A percentile compares a stretch with the other conserved stretches of the same genome.
Evolutionary conservation across 129 eudicot species (phyloP).

Genomic region (Pseudognaphalium luteoalbum): DNA sequence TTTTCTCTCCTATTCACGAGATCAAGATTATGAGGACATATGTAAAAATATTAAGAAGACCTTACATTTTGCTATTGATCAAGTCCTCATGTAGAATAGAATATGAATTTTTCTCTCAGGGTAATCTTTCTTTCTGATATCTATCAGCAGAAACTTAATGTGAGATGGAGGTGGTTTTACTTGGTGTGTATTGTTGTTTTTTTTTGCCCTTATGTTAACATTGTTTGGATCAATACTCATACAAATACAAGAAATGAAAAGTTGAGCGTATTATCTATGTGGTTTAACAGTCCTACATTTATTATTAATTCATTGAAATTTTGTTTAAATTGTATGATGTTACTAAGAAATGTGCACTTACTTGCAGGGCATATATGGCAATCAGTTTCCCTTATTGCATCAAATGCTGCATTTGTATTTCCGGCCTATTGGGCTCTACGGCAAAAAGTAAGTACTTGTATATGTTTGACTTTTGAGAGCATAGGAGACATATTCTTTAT

Average conservation of each 20-base stretch:
- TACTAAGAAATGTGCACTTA: neutral
- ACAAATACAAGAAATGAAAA: neutral
- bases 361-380: conserved; percentile 92
- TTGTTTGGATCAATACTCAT: neutral
- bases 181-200: neutral
- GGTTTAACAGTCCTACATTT: neutral
- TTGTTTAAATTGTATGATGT: neutral
- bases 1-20: neutral
- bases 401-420: conserved; percentile 89
- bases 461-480: conserved; percentile 16
- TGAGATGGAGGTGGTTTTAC: neutral
- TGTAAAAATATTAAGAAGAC: neutral
- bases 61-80: neutral
- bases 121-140: neutral
- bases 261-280: neutral
- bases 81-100: neutral
- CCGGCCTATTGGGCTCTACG: conserved; percentile 97
- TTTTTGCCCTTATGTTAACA: neutral
- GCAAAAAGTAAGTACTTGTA: conserved; percentile 48
- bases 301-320: neutral
- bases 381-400: conserved; percentile 81
- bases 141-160: neutral
- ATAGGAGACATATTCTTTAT: too few relatives aligned
- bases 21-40: neutral
- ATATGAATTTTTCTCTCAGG: neutral